Evolutionary conservation across 2,329 filamentous ascomycete genomes (phyloP), one percentile per base, ranked within the genome.

Genomic region (Talaromyces funiculosus): DNA sequence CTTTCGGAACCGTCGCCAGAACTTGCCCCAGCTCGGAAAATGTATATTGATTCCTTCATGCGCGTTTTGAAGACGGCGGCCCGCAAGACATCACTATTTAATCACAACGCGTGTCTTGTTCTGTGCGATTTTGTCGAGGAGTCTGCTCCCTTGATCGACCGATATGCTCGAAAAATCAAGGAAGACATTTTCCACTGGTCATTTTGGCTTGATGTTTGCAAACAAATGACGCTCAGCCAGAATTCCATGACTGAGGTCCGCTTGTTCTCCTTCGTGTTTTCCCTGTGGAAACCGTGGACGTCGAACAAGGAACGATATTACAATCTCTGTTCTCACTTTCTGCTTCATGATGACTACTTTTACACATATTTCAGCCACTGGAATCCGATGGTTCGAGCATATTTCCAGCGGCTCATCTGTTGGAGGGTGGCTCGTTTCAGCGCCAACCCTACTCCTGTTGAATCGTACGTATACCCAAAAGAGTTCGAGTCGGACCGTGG

Each of bases 331-430:
- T 68, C 89, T 29, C 84, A 86, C 22, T 92, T 94, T 80, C 77
- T 97, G 40, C 78, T 97, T 12, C 83, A 86, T 6, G 86, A 89
- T 58, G 81, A 86, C 26, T 83, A 88, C 2, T 96, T 96, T 71
- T 86, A 90, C 69, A 85, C 84, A 63, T 86, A 91, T 63, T 97
- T 96, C 76, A 93, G 89, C 69, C 91, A 96, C 69, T 96, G 92
- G 92, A 96, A 90, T 69, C 91, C 92, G 0, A 96, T 96, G 92
- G 90, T 96, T 22, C 85, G 92, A 63, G 89, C 91, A 14, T 97
- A 96, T 73, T 97, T 88, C 71, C 94, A 96, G 84, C 90, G 92
- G 51, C 78, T 97, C 54, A 75, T 96, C 22, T 96, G 91, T 75
- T 97, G 92, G 92, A 85, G 92, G 62, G 80, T 97, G 53, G 93